Conservation (phyloP, 192 early-diverging fungal genomes). For the Ambispora gerdemannii region DNA sequence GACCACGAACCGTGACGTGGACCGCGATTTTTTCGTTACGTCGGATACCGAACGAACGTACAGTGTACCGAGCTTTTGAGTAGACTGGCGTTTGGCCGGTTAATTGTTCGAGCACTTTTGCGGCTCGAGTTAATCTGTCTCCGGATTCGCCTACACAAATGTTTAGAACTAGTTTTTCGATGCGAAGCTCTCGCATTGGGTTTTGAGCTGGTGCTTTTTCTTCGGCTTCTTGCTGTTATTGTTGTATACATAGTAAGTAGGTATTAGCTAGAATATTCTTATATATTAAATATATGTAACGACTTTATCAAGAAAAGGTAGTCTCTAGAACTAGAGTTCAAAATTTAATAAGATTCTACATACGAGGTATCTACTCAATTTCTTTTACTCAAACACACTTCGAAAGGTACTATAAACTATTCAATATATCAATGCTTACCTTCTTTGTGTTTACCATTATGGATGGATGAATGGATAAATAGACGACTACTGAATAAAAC, state of each 20-base stretch:
- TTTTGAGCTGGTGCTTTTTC: constrained; percentile 54
- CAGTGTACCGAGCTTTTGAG: constrained; percentile 99
- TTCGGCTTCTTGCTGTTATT: neutral
- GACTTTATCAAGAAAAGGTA: neutral
- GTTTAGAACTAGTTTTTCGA: constrained; percentile 99
- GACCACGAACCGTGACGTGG: constrained; percentile 96
- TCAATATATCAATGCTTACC: neutral
- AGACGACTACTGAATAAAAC: too few relatives aligned
- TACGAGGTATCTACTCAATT: neutral
- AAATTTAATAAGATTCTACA: neutral
- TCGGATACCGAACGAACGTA: constrained; percentile 99
- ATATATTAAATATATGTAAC: too few relatives aligned
- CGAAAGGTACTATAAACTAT: neutral
- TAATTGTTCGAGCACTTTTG: constrained; percentile 99
- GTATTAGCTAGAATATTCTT: too few relatives aligned
- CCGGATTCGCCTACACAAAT: constrained; percentile 99
- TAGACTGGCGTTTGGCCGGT: constrained; percentile 98
- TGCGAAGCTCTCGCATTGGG: constrained; percentile 93
- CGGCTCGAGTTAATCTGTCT: constrained; percentile 98
- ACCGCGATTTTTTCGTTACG: constrained; percentile 99
- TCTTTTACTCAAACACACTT: neutral
- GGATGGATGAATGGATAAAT: constrained; percentile 25
- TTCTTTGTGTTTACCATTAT: constrained; percentile 19
- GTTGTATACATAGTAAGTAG: too few relatives aligned
- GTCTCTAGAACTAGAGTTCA: neutral